These are phyloP conservation scores for Trypethelium eluteriae DNA, from an alignment of 495 filamentous ascomycete species.

Conservation along the genomic window DNA sequence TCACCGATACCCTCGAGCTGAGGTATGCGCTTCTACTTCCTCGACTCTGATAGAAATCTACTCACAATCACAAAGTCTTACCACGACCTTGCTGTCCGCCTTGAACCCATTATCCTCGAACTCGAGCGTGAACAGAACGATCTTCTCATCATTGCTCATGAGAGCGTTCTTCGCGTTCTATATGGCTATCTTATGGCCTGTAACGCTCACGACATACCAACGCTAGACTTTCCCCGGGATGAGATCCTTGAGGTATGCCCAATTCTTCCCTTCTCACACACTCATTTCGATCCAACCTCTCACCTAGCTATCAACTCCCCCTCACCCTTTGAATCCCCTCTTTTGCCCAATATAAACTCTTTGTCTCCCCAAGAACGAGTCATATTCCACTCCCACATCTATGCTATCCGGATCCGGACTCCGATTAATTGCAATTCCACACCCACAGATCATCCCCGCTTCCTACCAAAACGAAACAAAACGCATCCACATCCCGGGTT, in stretches of 20 bases:
- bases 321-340: too few species aligned
- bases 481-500: constrained; percentile 67
- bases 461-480: constrained; percentile 94
- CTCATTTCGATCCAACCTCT: background rate
- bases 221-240: constrained; percentile 86
- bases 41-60: constrained; percentile 19
- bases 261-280: background rate
- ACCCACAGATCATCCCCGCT: constrained; percentile 74
- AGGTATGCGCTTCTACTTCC: constrained; percentile 49
- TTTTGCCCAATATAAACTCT: too few species aligned
- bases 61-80: constrained; percentile 60
- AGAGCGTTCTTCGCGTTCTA: constrained; percentile 88
- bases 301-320: background rate
- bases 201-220: constrained; percentile 90
- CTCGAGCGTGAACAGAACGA: constrained; percentile 96
- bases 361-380: too few species aligned
- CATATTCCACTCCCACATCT: background rate
- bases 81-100: constrained; percentile 91
- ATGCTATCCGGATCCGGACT: background rate
- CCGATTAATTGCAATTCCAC: constrained; percentile 15
- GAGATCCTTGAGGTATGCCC: constrained; percentile 81
- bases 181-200: constrained; percentile 99
- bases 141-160: constrained; percentile 93
- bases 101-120: constrained; percentile 98
- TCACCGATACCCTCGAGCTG: constrained; percentile 89